Base-by-base conservation (phyloP, 371 early-diverging fungal genomes). In the Rhizopus sp. region DNA sequence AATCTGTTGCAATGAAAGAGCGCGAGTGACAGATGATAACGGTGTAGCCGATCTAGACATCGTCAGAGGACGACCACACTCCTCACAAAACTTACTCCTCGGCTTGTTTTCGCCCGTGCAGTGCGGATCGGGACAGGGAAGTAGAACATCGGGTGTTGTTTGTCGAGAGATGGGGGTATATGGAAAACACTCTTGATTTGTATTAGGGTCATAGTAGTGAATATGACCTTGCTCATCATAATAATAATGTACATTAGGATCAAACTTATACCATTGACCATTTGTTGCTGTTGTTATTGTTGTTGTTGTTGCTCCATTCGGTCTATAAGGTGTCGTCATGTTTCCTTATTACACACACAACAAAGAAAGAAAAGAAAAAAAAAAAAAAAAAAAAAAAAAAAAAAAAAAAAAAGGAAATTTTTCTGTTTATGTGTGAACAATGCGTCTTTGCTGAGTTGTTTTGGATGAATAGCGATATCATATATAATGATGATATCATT, bases 41-140 rank as follows among this genome's bases (percentile, higher is more conserved):
- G 84, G 80, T 15, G 80, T 82, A 0, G 68, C 69, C 1, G 83
- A 63, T 39, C 79, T 68, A 4, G 83, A 81, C 7, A 70, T 62
- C 17, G 55, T 66, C 51, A 88, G 69, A 0, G 77, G 75, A 30
- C 81, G 77, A 29, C 90, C 90, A 62, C 90, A 89, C 57, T 88
- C 88, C 23, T 81, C 81, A 62, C 90, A 89, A 55, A 89, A 89
- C 62, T 89, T 89, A 5, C 85, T 78, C 9, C 74, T 82, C 1
- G 77, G 63, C 35, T 84, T 86, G 52, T 88, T 89, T 57, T 81
- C 80, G 32, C 84, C 87, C 23, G 73, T 68, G 57, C 90, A 89
- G 42, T 68, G 73, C 12, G 81, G 72, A 50, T 78, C 78, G 17
- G 85, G 82, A 59, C 85, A 85, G 33, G 80, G 74, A 15, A 74